Conservation (phyloP, 306 rosid genomes). For the Dryas alaskensis region DNA sequence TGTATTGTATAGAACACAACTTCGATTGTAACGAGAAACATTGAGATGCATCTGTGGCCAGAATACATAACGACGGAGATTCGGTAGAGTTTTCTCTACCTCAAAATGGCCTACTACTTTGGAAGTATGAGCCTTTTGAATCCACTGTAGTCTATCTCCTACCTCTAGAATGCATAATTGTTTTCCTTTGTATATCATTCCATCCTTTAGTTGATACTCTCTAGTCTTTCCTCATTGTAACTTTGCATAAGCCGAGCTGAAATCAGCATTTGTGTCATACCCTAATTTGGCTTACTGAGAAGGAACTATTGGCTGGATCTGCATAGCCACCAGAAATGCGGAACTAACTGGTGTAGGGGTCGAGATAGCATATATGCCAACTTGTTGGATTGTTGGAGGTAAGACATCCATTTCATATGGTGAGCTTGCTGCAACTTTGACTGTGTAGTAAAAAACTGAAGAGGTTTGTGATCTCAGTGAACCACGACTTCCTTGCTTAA, state of each 20-base stretch:
- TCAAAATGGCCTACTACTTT: background rate
- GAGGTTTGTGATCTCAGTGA: too few species aligned
- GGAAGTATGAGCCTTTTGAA: background rate
- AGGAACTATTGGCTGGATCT: background rate
- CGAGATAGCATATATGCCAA: too few species aligned
- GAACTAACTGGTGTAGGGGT: background rate
- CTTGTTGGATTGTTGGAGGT: too few species aligned
- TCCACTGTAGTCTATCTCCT: background rate
- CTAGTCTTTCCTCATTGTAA: background rate
- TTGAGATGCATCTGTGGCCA: background rate
- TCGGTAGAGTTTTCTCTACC: background rate
- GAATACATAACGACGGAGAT: background rate
- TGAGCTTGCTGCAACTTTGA: too few species aligned
- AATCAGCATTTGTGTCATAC: background rate
- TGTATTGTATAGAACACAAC: background rate
- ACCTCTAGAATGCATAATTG: background rate
- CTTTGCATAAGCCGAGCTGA: background rate
- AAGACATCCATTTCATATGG: too few species aligned
- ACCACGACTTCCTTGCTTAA: too few species aligned
- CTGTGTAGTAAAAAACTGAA: too few species aligned
- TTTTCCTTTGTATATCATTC: too few species aligned
- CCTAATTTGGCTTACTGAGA: background rate
- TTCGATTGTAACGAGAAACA: background rate
- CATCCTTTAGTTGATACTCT: too few species aligned
- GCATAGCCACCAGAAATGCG: background rate